phyloP scores from a whole-genome alignment of 1,139 yeast genomes.

The Nakaseomyces delphensis region DNA sequence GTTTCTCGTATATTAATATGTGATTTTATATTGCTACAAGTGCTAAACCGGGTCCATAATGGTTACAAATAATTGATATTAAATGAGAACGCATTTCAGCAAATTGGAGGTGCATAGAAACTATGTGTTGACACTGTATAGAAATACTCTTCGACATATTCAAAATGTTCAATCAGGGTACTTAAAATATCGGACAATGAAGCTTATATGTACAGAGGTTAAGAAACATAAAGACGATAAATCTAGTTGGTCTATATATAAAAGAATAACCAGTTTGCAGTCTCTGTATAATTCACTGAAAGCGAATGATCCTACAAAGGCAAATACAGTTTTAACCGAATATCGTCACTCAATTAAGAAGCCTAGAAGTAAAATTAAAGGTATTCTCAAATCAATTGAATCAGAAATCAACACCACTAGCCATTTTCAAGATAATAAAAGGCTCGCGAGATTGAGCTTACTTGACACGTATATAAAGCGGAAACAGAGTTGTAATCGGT shows the following conservation, averaged over 20 bases:
- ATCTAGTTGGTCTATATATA: constrained; percentile 24
- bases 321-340: constrained; percentile 12
- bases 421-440: constrained; percentile 6
- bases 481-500: constrained; percentile 11
- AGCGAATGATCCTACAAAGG: constrained; percentile 9
- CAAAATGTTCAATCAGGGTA: constrained; percentile 15
- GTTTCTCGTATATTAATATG: too few relatives aligned
- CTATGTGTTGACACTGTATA: constrained; percentile 22
- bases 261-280: constrained; percentile 13
- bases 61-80: too few relatives aligned
- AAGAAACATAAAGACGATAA: constrained; percentile 17
- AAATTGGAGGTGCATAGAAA: constrained; percentile 21
- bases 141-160: constrained; percentile 20
- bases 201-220: constrained; percentile 9
- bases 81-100: constrained; percentile 31
- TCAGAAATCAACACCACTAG: not conserved
- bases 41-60: too few relatives aligned
- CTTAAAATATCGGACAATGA: constrained; percentile 12
- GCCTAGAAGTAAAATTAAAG: constrained; percentile 7
- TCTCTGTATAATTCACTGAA: constrained; percentile 12
- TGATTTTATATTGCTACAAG: too few relatives aligned
- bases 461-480: constrained; percentile 16
- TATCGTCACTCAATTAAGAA: constrained; percentile 8
- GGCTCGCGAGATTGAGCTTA: constrained; percentile 12
- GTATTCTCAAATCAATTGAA: not conserved